Conservation (phyloP, 139 green algal species). For the Volvox reticuliferus region DNA sequence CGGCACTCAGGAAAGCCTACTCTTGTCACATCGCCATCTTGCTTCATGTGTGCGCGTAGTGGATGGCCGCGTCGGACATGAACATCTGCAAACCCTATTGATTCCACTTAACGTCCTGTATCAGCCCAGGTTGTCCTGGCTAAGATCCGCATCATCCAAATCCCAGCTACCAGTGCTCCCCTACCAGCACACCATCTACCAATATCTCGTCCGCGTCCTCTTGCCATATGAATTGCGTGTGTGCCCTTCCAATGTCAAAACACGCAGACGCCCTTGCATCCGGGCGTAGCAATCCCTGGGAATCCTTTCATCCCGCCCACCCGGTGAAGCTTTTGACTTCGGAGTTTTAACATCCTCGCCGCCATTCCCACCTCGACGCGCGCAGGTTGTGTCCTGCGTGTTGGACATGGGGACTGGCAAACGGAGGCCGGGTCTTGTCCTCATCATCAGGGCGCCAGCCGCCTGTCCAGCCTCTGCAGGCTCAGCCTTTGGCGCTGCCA, state of each 20-base stretch:
- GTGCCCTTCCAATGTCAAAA: not conserved
- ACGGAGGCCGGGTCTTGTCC: not conserved
- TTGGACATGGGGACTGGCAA: not conserved
- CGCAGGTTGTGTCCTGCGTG: not conserved
- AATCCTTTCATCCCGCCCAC: not conserved
- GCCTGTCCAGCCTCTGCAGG: not conserved
- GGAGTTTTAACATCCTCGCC: not conserved
- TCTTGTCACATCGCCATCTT: not conserved
- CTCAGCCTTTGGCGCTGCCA: not conserved
- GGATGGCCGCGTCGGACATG: too few relatives aligned
- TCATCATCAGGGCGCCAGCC: not conserved
- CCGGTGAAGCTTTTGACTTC: not conserved
- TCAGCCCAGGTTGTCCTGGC: too few relatives aligned
- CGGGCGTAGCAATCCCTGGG: too few relatives aligned
- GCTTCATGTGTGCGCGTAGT: not conserved
- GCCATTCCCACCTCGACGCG: not conserved
- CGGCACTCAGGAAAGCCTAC: too few relatives aligned
- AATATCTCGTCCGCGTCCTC: too few relatives aligned
- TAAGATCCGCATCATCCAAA: too few relatives aligned
- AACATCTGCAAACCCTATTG: too few relatives aligned
- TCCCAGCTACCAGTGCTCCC: too few relatives aligned
- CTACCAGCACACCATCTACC: too few relatives aligned
- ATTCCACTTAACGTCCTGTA: too few relatives aligned
- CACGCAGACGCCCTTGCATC: not conserved
- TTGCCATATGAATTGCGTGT: not conserved